Evolutionary conservation across 2,329 filamentous ascomycete genomes (phyloP), one percentile per base, ranked within the genome.

Genomic region (Tolypocladium guangdongense): DNA sequence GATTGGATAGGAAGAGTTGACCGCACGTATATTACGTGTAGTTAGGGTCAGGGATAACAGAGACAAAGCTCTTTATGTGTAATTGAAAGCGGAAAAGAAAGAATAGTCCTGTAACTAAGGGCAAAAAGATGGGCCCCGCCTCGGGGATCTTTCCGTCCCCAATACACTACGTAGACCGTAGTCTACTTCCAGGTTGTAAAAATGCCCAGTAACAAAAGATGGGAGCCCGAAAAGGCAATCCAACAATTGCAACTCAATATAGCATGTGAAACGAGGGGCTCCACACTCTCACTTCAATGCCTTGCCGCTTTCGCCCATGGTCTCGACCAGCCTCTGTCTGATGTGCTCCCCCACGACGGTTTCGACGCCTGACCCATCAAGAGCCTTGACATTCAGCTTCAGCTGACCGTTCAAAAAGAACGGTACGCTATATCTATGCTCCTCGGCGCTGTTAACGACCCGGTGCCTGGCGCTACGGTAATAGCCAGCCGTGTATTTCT

Each of bases 391-490:
- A 14, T 38, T 24, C 35, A 54, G 45, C 43, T 54, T 54, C 24
- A 54, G 36, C 38, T 54, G 51, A 16, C 63, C 63, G 45, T 65
- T 62, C 3, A 64, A 52, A 54, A 65, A 65, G 54, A 64, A 65
- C 0, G 63, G 58, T 1, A 63, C 60, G 14, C 62, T 64, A 32
- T 64, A 62, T 12, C 63, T 57, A 52, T 65, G 60, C 38, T 57
- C 58, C 16, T 55, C 56, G 30, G 58, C 54, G 2, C 55, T 59
- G 37, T 58, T 66, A 18, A 65, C 54, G 24, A 67, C 64, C 12
- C 65, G 57, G 55, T 67, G 65, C n/a, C 59, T 55, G 16, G 64
- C 64, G 54, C 64, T 66, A 41, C 61, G 60, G 45, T 66, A 67
- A 50, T 62, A 63, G 10, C 65, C 64, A 0, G 55, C 60, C 1